These are phyloP conservation scores for Neotropicomus parvogracilis DNA, from an alignment of 1,284 basidiomycete genomes.

Conservation along the genomic window DNA sequence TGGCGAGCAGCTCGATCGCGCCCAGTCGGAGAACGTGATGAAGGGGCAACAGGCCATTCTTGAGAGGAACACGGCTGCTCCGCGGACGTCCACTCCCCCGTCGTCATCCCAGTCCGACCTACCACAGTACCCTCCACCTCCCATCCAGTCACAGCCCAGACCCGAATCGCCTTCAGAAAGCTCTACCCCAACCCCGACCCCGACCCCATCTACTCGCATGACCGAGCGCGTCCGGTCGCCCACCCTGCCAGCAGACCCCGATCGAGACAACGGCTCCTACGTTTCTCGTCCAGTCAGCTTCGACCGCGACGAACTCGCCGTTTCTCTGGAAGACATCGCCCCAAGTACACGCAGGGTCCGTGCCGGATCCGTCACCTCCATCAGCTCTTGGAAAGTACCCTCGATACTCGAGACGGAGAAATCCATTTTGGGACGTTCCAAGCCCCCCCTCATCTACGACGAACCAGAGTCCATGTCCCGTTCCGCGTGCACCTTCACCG, in stretches of 20 bases:
- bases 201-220: conserved; percentile 14
- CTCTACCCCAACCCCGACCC: conserved; percentile 1
- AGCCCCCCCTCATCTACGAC: conserved; percentile 20
- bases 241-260: conserved; percentile 19
- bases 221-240: conserved; percentile 18
- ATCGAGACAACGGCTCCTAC: conserved; percentile 21
- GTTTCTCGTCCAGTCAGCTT: conserved; percentile 15
- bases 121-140: not conserved
- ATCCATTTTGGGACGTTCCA: conserved; percentile 22
- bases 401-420: conserved; percentile 25
- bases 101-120: conserved; percentile 7
- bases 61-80: conserved; percentile 23
- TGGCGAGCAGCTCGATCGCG: conserved; percentile 32
- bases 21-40: conserved; percentile 38
- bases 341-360: conserved; percentile 23
- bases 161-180: conserved; percentile 14
- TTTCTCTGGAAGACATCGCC: conserved; percentile 21
- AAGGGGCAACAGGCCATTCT: conserved; percentile 44
- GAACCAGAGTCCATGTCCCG: conserved; percentile 27
- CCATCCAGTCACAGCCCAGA: conserved; percentile 6
- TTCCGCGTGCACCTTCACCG: conserved; percentile 19
- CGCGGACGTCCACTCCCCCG: not conserved
- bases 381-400: conserved; percentile 28
- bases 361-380: conserved; percentile 29
- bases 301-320: conserved; percentile 21